Base-by-base conservation (phyloP, 2,329 filamentous ascomycete genomes). In the Bertia moriformis region DNA sequence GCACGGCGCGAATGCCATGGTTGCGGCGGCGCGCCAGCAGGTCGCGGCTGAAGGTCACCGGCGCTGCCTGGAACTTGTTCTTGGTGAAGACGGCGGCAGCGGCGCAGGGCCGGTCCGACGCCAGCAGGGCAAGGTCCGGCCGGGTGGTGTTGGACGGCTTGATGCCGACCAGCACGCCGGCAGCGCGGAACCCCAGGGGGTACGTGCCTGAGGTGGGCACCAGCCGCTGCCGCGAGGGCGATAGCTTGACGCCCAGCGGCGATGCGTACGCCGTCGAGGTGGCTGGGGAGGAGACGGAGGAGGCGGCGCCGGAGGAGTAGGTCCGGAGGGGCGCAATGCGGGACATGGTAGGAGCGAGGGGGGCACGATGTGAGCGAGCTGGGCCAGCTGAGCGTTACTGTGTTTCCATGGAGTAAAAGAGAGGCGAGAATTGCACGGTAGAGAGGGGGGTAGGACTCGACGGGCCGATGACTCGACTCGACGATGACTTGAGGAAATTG, bases 61-160 rank as follows among this genome's bases (percentile, higher is more conserved):
- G 91, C 10, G 91, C 91, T 14, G 91, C 91, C 61, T 95, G 88
- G 64, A 98, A 98, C 59, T 89, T 88, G 66, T 98, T 98, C 60
- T 87, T 91, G 40, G 91, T 98, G 64, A 96, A 95, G 36, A 96
- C 88, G 4, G 87, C 91, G 1, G 88, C 86, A 5, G 82, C 88
- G 4, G 83, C 72, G 58, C 87, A 95, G 40, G 88, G 86, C 39
- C 69, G 70, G 51, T 94, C 85, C 4, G 91, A 96, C n/a, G 80
- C 78, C 45, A 98, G 71, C 48, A 98, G 71, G 27, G 88, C 86
- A 38, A 98, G 72, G 57, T 98, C 91, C 22, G 89, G 86, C 59
- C 88, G 88, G 45, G 75, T 83, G 38, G 83, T 94, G 62, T 96
- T 96, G 47, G 79, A 79, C 12, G 87, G 77, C 65, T 98, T 98